Conservation (phyloP, 1,284 basidiomycete species). For the Serendipita sp. region DNA sequence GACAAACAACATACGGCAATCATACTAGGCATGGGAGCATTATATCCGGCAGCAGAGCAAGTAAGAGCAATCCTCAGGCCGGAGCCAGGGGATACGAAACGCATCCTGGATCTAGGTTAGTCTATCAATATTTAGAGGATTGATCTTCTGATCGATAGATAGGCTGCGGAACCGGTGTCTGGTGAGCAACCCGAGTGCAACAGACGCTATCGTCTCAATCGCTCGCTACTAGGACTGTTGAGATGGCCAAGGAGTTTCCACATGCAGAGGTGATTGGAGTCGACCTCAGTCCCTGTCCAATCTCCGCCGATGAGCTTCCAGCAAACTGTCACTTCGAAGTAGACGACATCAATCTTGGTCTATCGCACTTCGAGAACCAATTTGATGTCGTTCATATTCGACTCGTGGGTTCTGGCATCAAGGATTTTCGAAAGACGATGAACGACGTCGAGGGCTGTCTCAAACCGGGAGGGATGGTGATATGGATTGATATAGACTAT, state of each 20-base stretch:
- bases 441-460: not conserved
- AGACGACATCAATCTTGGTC: not conserved
- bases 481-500: slow-evolving; percentile 1
- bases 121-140: too few relatives aligned
- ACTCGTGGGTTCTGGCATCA: not conserved
- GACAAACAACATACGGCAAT: not conserved
- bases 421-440: not conserved
- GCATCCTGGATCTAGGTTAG: not conserved
- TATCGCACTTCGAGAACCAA: not conserved
- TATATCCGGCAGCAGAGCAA: not conserved
- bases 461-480: not conserved
- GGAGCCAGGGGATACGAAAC: not conserved
- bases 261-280: slow-evolving; percentile 50
- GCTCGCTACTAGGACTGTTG: slow-evolving; percentile 38
- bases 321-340: not conserved
- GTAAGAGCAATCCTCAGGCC: not conserved
- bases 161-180: not conserved
- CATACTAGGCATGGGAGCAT: not conserved
- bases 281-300: slow-evolving; percentile 48
- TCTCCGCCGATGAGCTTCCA: not conserved
- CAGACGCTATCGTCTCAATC: not conserved
- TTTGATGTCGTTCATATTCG: not conserved
- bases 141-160: too few relatives aligned
- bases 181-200: not conserved
- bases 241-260: slow-evolving; percentile 51